Percentiles rank a stretch among this genome's conserved stretches.
These are phyloP conservation scores for Blastobotrys elegans DNA, from an alignment of 1,139 yeast genomes.

Conservation along the genomic window DNA sequence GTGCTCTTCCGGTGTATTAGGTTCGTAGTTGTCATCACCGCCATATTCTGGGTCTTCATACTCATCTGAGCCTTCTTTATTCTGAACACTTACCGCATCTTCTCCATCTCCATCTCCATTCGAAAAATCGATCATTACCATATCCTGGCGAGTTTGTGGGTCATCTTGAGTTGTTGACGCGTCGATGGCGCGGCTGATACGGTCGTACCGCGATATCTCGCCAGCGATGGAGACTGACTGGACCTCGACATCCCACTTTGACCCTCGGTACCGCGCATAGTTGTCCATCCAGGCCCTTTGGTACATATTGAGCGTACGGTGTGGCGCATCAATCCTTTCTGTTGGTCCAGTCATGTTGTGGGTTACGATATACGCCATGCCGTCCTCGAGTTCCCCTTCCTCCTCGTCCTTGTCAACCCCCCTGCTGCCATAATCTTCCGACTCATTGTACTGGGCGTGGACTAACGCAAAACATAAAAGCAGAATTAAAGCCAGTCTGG, in stretches of 20 bases:
- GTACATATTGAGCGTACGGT: neutral
- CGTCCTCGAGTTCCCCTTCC: too few relatives aligned
- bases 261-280: slow-evolving; percentile 6
- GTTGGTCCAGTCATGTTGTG: too few relatives aligned
- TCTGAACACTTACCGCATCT: neutral
- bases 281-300: slow-evolving; percentile 6
- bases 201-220: slow-evolving; percentile 7
- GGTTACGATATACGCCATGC: too few relatives aligned
- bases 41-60: neutral
- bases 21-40: too few relatives aligned
- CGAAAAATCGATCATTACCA: too few relatives aligned
- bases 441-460: too few relatives aligned
- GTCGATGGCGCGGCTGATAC: slow-evolving; percentile 11
- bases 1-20: neutral
- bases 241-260: slow-evolving; percentile 7
- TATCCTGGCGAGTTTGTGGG: neutral
- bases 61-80: neutral
- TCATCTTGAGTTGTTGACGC: neutral
- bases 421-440: too few relatives aligned
- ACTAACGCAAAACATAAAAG: too few relatives aligned
- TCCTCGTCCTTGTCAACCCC: too few relatives aligned
- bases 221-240: slow-evolving; percentile 4
- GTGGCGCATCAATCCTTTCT: too few relatives aligned
- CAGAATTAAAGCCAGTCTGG: too few relatives aligned
- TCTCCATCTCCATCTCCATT: neutral